Evolutionary conservation across 2,329 filamentous ascomycete species (phyloP).

Genomic region (Exophiala xenobiotica): DNA sequence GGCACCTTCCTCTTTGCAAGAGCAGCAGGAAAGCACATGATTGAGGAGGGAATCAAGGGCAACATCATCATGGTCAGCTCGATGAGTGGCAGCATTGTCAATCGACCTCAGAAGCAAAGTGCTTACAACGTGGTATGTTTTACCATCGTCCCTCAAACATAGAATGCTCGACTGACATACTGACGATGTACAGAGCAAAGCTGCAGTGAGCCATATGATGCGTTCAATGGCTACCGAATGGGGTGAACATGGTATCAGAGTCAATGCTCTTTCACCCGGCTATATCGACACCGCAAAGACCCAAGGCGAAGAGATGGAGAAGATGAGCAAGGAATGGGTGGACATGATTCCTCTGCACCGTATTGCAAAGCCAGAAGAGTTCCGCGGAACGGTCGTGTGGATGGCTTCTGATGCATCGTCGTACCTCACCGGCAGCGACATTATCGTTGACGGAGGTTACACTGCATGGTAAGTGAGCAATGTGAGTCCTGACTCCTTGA

Average conservation of each 20-base stretch:
- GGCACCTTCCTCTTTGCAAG: slow-evolving; percentile 40
- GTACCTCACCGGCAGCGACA: slow-evolving; percentile 73
- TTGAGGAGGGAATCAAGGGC: slow-evolving; percentile 54
- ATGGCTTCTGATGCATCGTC: slow-evolving; percentile 77
- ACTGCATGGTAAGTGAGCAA: slow-evolving; percentile 18
- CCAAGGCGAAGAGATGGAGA: slow-evolving; percentile 9
- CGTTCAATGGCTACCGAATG: slow-evolving; percentile 50
- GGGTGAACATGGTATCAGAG: slow-evolving; percentile 47
- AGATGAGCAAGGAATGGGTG: slow-evolving; percentile 77
- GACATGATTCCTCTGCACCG: slow-evolving; percentile 80
- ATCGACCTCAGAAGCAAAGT: slow-evolving; percentile 68
- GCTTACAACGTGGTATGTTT: slow-evolving; percentile 62
- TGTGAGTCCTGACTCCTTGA: too few species aligned
- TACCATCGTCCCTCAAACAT: slow-evolving; percentile 14
- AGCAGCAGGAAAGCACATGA: slow-evolving; percentile 48
- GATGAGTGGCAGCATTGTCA: slow-evolving; percentile 68
- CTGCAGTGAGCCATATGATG: slow-evolving; percentile 48
- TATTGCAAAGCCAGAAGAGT: slow-evolving; percentile 66
- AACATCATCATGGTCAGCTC: slow-evolving; percentile 68
- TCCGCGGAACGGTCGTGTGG: slow-evolving; percentile 64
- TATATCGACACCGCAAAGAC: slow-evolving; percentile 44
- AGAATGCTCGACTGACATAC: slow-evolving; percentile 16
- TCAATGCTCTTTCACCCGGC: slow-evolving; percentile 50
- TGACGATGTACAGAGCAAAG: slow-evolving; percentile 38
- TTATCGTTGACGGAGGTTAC: slow-evolving; percentile 76